A percentile compares a stretch with the other conserved stretches of the same genome.
phyloP scores from a whole-genome alignment of 1,139 yeast genomes.

The Hanseniaspora uvarum region DNA sequence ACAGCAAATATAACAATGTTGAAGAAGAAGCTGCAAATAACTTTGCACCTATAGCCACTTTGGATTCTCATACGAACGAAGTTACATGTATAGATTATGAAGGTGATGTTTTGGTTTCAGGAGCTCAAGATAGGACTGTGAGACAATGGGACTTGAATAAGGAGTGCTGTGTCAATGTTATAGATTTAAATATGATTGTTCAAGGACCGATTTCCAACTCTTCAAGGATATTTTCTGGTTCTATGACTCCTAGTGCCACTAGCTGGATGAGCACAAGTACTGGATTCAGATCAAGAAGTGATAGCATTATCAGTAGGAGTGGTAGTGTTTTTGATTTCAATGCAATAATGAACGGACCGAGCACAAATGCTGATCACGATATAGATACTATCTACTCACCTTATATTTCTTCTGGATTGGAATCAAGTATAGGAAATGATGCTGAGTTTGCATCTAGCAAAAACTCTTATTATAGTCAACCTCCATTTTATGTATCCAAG shows the following conservation, averaged over 20 bases:
- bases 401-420: not conserved
- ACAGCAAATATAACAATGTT: slow-evolving; percentile 37
- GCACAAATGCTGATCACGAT: not conserved
- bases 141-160: slow-evolving; percentile 78
- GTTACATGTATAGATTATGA: slow-evolving; percentile 51
- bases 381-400: not conserved
- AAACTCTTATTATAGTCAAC: not conserved
- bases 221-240: not conserved
- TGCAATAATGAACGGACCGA: slow-evolving; percentile 14
- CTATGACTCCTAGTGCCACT: slow-evolving; percentile 6
- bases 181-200: slow-evolving; percentile 28
- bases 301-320: slow-evolving; percentile 14
- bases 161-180: slow-evolving; percentile 42
- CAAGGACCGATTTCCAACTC: not conserved
- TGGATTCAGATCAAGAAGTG: slow-evolving; percentile 16
- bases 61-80: slow-evolving; percentile 55
- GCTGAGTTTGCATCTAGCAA: not conserved
- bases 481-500: slow-evolving; percentile 9
- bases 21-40: slow-evolving; percentile 33
- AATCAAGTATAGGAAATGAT: not conserved
- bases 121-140: slow-evolving; percentile 79
- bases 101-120: slow-evolving; percentile 60
- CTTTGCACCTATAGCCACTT: slow-evolving; percentile 24
- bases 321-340: slow-evolving; percentile 14
- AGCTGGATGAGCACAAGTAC: slow-evolving; percentile 3